Percentiles rank a stretch among this genome's conserved stretches.
Evolutionary conservation across 768 basidiomycete genomes (phyloP).

Genomic region (Cystofilobasidium ferigula): DNA sequence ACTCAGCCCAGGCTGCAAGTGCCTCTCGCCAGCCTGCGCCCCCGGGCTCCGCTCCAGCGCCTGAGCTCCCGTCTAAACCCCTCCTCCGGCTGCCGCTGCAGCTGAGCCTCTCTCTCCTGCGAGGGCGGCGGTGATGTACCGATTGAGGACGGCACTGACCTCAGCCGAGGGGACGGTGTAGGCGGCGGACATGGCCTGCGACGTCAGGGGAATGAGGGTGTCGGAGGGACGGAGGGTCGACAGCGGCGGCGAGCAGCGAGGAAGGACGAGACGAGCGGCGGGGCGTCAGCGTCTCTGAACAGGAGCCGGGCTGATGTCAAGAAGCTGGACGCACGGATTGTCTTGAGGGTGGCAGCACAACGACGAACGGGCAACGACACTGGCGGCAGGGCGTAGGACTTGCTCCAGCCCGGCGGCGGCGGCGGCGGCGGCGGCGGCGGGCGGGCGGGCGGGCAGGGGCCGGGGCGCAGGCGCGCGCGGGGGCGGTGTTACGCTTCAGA

Average conservation of each 20-base stretch:
- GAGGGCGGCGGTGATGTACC: neutral
- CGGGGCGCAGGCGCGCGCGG: neutral
- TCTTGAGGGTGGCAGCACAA: neutral
- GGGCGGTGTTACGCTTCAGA: neutral
- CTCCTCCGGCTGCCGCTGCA: neutral
- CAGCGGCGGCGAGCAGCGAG: neutral
- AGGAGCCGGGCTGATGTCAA: neutral
- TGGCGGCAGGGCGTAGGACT: too few relatives aligned
- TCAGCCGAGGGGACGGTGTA: conserved; percentile 27
- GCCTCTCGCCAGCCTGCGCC: too few relatives aligned
- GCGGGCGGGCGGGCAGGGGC: neutral
- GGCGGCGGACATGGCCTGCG: conserved; percentile 25
- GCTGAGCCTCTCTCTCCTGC: neutral
- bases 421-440: neutral
- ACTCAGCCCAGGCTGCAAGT: too few relatives aligned
- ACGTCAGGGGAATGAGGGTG: neutral
- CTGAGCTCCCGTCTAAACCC: neutral
- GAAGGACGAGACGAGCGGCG: too few relatives aligned
- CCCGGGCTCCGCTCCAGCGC: neutral
- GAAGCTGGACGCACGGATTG: neutral
- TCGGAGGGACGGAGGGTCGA: neutral
- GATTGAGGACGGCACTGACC: conserved; percentile 10
- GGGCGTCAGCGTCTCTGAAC: too few relatives aligned
- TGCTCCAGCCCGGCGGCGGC: too few relatives aligned
- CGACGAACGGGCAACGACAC: neutral